phyloP scores from a whole-genome alignment of 2,329 filamentous ascomycete species.

The Botrytis elliptica region DNA sequence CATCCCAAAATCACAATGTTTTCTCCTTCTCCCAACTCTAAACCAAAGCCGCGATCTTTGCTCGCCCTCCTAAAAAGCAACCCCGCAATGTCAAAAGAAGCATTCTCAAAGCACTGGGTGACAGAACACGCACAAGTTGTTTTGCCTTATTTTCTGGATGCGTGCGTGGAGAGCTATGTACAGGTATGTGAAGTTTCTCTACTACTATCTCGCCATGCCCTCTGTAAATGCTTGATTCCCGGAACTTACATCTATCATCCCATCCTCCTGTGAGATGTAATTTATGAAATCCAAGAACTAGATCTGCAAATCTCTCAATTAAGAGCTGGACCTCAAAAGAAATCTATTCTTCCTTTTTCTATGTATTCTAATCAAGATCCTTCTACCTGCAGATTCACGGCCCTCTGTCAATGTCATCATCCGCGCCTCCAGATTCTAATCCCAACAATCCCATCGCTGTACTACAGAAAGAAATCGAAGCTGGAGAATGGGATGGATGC shows the following conservation, averaged over 20 bases:
- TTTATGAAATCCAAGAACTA: neutral
- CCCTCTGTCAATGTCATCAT: neutral
- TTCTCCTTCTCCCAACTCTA: neutral
- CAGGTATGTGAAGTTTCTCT: neutral
- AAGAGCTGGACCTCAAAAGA: neutral
- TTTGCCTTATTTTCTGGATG: neutral
- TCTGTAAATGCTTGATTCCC: neutral
- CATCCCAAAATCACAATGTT: neutral
- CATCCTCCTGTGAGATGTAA: neutral
- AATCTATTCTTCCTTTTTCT: neutral
- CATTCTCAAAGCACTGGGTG: neutral
- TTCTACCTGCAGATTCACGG: neutral
- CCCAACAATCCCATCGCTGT: neutral
- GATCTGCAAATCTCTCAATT: neutral
- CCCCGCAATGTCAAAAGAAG: neutral
- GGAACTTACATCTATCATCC: too few relatives aligned
- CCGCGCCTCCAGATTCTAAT: neutral
- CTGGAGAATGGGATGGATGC: neutral
- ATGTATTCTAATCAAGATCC: too few relatives aligned
- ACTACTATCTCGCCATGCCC: too few relatives aligned
- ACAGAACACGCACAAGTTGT: neutral
- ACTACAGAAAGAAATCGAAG: neutral
- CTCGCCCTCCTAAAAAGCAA: neutral
- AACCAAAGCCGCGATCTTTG: too few relatives aligned
- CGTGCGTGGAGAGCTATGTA: neutral